These are phyloP conservation scores for Flaveria linearis DNA, from an alignment of 129 eudicot species.

Conservation along the genomic window DNA sequence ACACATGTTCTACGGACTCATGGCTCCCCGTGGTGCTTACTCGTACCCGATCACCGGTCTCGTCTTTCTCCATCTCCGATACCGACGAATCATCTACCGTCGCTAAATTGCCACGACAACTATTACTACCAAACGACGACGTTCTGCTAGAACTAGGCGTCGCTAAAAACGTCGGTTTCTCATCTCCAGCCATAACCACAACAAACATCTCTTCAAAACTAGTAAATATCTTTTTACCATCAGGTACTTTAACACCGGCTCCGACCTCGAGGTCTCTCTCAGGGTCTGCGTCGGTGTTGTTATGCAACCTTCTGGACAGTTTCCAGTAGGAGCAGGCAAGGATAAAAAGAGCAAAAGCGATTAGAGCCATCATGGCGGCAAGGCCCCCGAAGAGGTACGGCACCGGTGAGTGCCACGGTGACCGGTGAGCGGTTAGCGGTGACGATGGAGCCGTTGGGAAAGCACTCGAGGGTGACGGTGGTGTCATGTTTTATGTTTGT, in stretches of 20 bases:
- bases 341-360: constrained; percentile 63
- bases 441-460: constrained; percentile 30
- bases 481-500: background rate
- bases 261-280: constrained; percentile 54
- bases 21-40: background rate
- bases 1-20: background rate
- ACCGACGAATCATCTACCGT: background rate
- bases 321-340: constrained; percentile 76
- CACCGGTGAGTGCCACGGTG: constrained; percentile 77
- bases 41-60: constrained; percentile 23
- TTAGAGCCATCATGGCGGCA: constrained; percentile 67
- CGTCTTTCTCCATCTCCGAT: constrained; percentile 30
- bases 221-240: constrained; percentile 3
- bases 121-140: constrained; percentile 47
- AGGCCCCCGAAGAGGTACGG: constrained; percentile 79
- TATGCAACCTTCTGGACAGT: constrained; percentile 41
- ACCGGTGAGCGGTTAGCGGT: constrained; percentile 26
- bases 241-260: constrained; percentile 17
- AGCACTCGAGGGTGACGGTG: background rate
- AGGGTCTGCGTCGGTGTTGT: constrained; percentile 4
- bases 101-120: constrained; percentile 17
- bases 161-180: constrained; percentile 57
- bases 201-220: constrained; percentile 50
- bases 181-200: constrained; percentile 72
- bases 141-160: constrained; percentile 49